phyloP scores from a whole-genome alignment of 495 filamentous ascomycete species.

The Talaromyces trachyspermus region DNA sequence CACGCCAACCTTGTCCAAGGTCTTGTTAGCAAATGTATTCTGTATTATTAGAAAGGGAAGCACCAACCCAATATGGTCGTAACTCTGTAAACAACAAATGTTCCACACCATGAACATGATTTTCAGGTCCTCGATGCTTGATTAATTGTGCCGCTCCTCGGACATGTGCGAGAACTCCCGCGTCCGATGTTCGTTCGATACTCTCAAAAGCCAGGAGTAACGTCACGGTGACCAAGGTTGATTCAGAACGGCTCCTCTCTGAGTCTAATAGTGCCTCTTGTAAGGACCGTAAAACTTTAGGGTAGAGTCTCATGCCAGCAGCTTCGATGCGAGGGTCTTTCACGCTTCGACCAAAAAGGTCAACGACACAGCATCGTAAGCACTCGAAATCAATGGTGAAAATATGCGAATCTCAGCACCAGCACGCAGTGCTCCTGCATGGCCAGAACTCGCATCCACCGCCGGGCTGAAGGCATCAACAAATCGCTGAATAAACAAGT shows the following conservation, averaged over 20 bases:
- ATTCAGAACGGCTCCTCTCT: conserved; percentile 35
- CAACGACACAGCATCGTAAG: conserved; percentile 35
- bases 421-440: conserved; percentile 33
- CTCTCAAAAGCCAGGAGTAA: conserved; percentile 40
- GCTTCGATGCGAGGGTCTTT: conserved; percentile 32
- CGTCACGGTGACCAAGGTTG: conserved; percentile 36
- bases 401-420: conserved; percentile 39
- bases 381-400: conserved; percentile 33
- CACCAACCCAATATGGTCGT: conserved; percentile 37
- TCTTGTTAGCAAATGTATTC: conserved; percentile 2
- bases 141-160: conserved; percentile 35
- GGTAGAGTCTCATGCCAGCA: conserved; percentile 31
- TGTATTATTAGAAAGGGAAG: background rate
- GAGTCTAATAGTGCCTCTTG: conserved; percentile 35
- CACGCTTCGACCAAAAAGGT: conserved; percentile 36
- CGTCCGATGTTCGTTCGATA: conserved; percentile 34
- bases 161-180: conserved; percentile 32
- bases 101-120: conserved; percentile 38
- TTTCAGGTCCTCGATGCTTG: conserved; percentile 39
- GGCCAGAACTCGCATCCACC: conserved; percentile 31
- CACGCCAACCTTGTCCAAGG: conserved; percentile 23
- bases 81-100: conserved; percentile 38
- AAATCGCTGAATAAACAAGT: conserved; percentile 38
- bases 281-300: conserved; percentile 30
- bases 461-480: conserved; percentile 40